A percentile compares a stretch with the other conserved stretches of the same genome.
phyloP scores from a whole-genome alignment of 2,329 filamentous ascomycete species.

The Xylaria sp. region DNA sequence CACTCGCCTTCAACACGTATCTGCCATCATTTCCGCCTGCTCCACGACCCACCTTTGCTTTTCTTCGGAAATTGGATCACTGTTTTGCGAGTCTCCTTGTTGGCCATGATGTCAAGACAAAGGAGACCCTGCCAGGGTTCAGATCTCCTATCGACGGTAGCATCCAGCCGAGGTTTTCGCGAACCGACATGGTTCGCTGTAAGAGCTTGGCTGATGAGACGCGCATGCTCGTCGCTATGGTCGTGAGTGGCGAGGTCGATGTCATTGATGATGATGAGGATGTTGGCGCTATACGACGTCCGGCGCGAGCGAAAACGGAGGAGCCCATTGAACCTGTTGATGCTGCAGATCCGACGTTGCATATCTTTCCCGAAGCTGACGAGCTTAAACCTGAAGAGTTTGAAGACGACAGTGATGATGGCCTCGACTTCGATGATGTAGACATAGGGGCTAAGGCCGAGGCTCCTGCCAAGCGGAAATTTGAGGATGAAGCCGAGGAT shows the following conservation, averaged over 20 bases:
- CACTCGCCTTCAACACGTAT: constrained; percentile 66
- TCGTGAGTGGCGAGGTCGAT: constrained; percentile 52
- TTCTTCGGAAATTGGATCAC: constrained; percentile 74
- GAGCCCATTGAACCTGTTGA: constrained; percentile 24
- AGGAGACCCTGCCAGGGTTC: constrained; percentile 65
- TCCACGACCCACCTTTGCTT: constrained; percentile 61
- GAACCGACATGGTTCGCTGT: constrained; percentile 81
- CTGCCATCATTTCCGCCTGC: constrained; percentile 66
- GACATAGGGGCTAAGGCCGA: not conserved
- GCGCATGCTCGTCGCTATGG: constrained; percentile 63
- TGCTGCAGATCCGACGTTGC: not conserved
- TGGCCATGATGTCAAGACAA: constrained; percentile 61
- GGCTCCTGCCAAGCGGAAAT: constrained; percentile 23
- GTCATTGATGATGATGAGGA: constrained; percentile 41
- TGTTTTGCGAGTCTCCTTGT: constrained; percentile 72
- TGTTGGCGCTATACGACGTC: constrained; percentile 25
- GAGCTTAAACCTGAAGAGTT: constrained; percentile 14
- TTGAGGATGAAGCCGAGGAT: constrained; percentile 14
- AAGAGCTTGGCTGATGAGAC: constrained; percentile 75
- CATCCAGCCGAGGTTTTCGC: constrained; percentile 60
- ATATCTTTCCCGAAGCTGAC: constrained; percentile 9
- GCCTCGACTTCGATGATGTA: constrained; percentile 15
- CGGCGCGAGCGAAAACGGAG: constrained; percentile 27
- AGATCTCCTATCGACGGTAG: constrained; percentile 37
- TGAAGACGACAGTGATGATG: constrained; percentile 5